A percentile compares a stretch with the other conserved stretches of the same genome.
phyloP scores from a whole-genome alignment of 2,329 filamentous ascomycete genomes.

The Penicillium sp. region DNA sequence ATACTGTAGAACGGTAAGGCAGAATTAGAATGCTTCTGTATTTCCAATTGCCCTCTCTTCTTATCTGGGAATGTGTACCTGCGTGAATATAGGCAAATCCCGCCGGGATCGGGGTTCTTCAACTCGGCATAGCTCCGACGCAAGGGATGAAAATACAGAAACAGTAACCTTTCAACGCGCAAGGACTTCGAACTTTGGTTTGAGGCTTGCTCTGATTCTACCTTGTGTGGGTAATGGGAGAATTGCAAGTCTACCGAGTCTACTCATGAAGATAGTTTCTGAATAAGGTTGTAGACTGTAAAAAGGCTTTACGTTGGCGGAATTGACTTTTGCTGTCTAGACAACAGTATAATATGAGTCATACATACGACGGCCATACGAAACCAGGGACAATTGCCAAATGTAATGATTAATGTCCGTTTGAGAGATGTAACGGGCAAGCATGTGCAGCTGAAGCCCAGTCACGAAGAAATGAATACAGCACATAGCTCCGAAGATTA shows the following conservation, averaged over 20 bases:
- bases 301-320: too few relatives aligned
- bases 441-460: neutral
- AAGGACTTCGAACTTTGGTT: conserved; percentile 11
- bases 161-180: conserved; percentile 14
- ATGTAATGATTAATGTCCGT: too few relatives aligned
- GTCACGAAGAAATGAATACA: neutral
- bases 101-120: conserved; percentile 6
- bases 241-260: neutral
- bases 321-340: neutral
- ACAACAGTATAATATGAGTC: neutral
- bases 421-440: neutral
- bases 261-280: neutral
- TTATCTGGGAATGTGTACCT: conserved; percentile 8
- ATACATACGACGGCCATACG: neutral
- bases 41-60: neutral
- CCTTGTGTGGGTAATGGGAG: neutral
- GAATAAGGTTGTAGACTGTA: neutral
- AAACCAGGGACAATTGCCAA: neutral
- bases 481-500: conserved; percentile 2
- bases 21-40: neutral
- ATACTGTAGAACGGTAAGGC: neutral
- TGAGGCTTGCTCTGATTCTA: neutral
- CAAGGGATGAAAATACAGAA: conserved; percentile 20
- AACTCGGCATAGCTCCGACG: conserved; percentile 22
- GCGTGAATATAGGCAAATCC: neutral